Base-by-base conservation (phyloP, 202 grass and related monocot genomes). In the Digitaria exilis region DNA sequence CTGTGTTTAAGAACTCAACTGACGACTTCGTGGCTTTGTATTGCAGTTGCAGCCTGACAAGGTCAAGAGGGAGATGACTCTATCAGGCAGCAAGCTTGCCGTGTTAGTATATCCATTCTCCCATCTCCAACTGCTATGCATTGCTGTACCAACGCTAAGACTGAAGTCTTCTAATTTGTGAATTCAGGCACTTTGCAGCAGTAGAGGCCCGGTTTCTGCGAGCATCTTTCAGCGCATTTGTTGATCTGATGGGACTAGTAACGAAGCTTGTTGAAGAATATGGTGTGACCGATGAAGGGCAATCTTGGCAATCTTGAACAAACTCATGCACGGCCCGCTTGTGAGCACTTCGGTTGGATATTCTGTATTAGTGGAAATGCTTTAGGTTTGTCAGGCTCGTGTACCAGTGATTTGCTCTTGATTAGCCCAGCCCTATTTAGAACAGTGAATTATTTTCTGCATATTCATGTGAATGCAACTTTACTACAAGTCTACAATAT, bases 41-140 rank as follows among this genome's bases (percentile, higher is more conserved):
- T 78, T 87, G 60, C 85, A 98, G 92, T 86, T 95, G 84, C 92
- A 98, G 58, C 92, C 90, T 19, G 92, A 91, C 64, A 95, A 98
- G 85, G 89, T 95, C 34, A 81, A 70, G 66, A 95, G 92, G 79
- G 86, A 89, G 76, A 95, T 93, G 87, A 80, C 65, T 67, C 65
- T 95, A 89, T 92, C 78, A 9, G 62, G 82, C 80, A 77, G 84
- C 84, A 96, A 91, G 81, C 84, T 93, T 44, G 11, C 83, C 51
- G 94, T 93, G 88, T 93, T 42, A 87, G 86, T 82, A 73, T 77
- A 73, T 73, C 26, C 34, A n/a, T 45, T 16, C 43, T 43, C 32
- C 16, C 29, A 32, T n/a, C 50, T 35, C 14, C 52, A 21, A 43
- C 19, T 28, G 31, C 1, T 49, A 34, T 76, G 10, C 21, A 26